These are phyloP conservation scores for Viridothelium virens DNA, from an alignment of 495 filamentous ascomycete species.

Conservation along the genomic window DNA sequence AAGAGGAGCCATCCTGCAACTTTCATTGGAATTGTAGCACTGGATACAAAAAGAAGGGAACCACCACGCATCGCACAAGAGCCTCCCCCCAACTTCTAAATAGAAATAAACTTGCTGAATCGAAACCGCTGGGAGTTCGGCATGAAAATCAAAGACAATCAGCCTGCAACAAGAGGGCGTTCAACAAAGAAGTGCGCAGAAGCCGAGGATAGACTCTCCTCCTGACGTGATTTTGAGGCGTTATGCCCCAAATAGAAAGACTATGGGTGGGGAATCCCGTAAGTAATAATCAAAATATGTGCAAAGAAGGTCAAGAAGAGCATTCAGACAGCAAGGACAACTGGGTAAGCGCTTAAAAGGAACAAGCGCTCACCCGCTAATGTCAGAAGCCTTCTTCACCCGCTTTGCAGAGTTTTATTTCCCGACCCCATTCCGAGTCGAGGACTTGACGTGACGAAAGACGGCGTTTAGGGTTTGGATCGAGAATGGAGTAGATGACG, in stretches of 20 bases:
- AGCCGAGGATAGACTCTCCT: not conserved
- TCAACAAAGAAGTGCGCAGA: not conserved
- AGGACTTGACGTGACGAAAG: constrained; percentile 94
- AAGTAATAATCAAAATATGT: not conserved
- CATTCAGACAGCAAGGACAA: not conserved
- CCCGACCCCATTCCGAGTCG: constrained; percentile 95
- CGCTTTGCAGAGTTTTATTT: constrained; percentile 92
- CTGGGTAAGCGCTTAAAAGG: constrained; percentile 4
- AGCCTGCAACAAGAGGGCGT: not conserved
- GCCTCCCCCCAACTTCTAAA: not conserved
- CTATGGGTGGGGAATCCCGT: not conserved
- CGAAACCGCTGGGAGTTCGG: not conserved
- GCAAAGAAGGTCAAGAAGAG: constrained; percentile 10
- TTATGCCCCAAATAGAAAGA: not conserved
- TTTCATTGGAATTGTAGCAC: not conserved
- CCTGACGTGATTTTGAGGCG: not conserved
- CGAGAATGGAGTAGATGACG: constrained; percentile 96
- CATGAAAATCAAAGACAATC: not conserved
- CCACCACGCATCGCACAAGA: not conserved
- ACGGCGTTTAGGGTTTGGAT: constrained; percentile 85
- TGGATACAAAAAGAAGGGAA: not conserved
- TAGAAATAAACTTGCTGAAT: not conserved
- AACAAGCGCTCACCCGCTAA: constrained; percentile 10
- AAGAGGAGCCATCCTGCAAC: not conserved
- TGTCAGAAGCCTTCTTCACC: constrained; percentile 78